Evolutionary conservation across 208 protist species (phyloP), one percentile per base, ranked within the genome.

Genomic region (Acanthamoeba castellanii): DNA sequence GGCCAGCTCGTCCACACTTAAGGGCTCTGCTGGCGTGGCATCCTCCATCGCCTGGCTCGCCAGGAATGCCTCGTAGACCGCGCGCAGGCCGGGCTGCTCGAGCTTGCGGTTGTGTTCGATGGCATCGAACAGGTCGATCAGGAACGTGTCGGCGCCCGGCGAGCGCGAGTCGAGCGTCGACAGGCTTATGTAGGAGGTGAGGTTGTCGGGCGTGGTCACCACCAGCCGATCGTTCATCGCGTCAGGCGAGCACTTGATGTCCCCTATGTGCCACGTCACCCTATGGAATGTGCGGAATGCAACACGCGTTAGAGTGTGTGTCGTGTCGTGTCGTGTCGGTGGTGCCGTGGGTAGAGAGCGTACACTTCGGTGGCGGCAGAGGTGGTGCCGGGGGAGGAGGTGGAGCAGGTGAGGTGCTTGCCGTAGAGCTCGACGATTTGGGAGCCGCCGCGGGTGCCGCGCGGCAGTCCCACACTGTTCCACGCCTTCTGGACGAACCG

Each of bases 361-460:
- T 84, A 84, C 74, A 84, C 45, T 18, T 84, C 34, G 45, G 74
- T 84, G 20, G 5, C 16, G 4, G 47, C 11, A 11, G 47, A 14
- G 47, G 47, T 52, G 47, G 47, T 52, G 47, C 47, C 47, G 47
- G 11, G 32, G 64, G 55, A 22, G 55, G 18, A 22, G 11, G 47
- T 52, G 7, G 74, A 84, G 34, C 52, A 55, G 11, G 7, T 84
- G 18, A 84, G 30, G 30, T 84, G 74, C 74, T 84, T 84, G 16
- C 74, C 74, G 45, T 84, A 84, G 74, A 84, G 74, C 25, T 84
- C 74, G 22, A 84, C 34, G 7, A 84, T 2, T 5, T 84, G 22
- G 13, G 74, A 45, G 34, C 45, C 45, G 4, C 72, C 72, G 16
- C 37, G 72, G 13, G 11, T 16, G 30, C 37, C 37, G 16, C 45